These are phyloP conservation scores for Linum tenue DNA, from an alignment of 345 rosid species.

Conservation along the genomic window DNA sequence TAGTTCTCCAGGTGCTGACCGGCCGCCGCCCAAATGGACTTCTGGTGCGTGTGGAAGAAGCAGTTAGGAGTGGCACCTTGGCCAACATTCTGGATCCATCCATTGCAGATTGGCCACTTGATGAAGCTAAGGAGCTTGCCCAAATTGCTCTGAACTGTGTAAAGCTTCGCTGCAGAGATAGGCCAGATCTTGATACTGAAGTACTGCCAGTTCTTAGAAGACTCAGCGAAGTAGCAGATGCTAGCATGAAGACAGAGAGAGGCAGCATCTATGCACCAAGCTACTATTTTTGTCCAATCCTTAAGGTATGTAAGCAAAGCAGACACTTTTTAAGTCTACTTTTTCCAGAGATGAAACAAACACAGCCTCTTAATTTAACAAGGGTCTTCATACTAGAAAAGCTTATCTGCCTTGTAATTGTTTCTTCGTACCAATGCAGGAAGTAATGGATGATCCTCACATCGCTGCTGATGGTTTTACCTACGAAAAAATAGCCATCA, in stretches of 20 bases:
- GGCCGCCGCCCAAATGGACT: slow-evolving; percentile 61
- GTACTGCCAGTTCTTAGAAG: slow-evolving; percentile 66
- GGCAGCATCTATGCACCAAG: slow-evolving; percentile 38
- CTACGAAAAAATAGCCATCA: slow-evolving; percentile 64
- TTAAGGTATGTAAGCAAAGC: slow-evolving; percentile 37
- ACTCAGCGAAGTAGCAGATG: slow-evolving; percentile 49
- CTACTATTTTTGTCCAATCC: slow-evolving; percentile 74
- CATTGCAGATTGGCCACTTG: slow-evolving; percentile 61
- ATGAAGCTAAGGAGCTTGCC: slow-evolving; percentile 61
- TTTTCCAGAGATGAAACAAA: too few relatives aligned
- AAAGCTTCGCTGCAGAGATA: slow-evolving; percentile 75
- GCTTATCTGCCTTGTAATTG: background rate
- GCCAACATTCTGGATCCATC: slow-evolving; percentile 51
- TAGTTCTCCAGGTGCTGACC: slow-evolving; percentile 56
- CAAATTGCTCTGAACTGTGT: slow-evolving; percentile 56
- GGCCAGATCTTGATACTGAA: slow-evolving; percentile 73
- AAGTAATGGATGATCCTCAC: slow-evolving; percentile 80
- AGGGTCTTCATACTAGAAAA: too few relatives aligned
- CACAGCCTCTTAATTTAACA: too few relatives aligned
- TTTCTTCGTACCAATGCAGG: slow-evolving; percentile 32
- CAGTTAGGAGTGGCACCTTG: slow-evolving; percentile 44
- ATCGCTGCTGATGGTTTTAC: slow-evolving; percentile 87
- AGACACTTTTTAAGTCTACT: too few relatives aligned
- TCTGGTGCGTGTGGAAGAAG: slow-evolving; percentile 45
- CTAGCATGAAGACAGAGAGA: slow-evolving; percentile 37